Evolutionary conservation across 768 basidiomycete species (phyloP).

Genomic region (Hygrocybe coccinea): DNA sequence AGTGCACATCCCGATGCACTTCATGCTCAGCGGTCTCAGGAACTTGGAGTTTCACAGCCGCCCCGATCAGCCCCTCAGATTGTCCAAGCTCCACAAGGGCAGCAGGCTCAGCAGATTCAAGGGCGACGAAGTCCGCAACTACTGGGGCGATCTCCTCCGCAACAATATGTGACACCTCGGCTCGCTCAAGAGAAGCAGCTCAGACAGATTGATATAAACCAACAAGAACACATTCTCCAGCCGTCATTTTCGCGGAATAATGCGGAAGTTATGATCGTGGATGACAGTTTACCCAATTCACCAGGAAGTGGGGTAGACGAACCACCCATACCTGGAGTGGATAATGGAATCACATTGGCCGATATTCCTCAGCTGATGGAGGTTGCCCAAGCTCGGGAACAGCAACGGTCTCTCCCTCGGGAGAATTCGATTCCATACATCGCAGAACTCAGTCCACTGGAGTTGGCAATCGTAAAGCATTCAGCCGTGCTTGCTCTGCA

Average conservation of each 20-base stretch:
- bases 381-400: constrained; percentile 84
- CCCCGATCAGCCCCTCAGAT: constrained; percentile 21
- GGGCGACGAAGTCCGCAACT: constrained; percentile 29
- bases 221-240: constrained; percentile 51
- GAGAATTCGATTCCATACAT: constrained; percentile 78
- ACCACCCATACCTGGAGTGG: constrained; percentile 36
- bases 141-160: constrained; percentile 27
- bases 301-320: constrained; percentile 51
- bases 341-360: constrained; percentile 86
- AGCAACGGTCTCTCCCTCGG: constrained; percentile 76
- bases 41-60: constrained; percentile 36
- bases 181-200: constrained; percentile 33
- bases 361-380: constrained; percentile 93
- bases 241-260: constrained; percentile 74
- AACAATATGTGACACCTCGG: constrained; percentile 23
- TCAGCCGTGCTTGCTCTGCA: constrained; percentile 78
- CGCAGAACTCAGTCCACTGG: constrained; percentile 76
- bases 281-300: constrained; percentile 70
- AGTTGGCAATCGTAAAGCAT: constrained; percentile 88
- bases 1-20: constrained; percentile 67
- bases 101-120: constrained; percentile 31
- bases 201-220: constrained; percentile 35
- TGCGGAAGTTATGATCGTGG: constrained; percentile 84
- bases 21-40: constrained; percentile 45
- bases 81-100: constrained; percentile 28